phyloP scores from a whole-genome alignment of 495 filamentous ascomycete genomes.

The Lentithecium fluviatile region DNA sequence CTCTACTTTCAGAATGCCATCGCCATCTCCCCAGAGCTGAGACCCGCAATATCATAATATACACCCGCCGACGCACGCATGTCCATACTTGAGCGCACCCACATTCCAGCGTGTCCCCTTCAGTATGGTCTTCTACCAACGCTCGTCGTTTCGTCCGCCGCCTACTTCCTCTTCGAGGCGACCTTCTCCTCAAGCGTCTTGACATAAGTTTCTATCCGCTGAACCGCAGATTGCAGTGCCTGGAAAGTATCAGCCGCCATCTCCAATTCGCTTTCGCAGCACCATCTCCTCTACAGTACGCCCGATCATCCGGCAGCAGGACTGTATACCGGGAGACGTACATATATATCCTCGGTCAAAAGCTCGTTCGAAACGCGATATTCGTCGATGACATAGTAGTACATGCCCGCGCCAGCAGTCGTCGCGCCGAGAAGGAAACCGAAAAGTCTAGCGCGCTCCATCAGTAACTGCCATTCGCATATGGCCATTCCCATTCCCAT shows the following conservation, averaged over 20 bases:
- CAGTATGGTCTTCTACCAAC: too few species aligned
- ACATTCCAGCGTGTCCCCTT: too few species aligned
- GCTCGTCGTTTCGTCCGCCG: not conserved
- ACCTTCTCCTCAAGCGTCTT: conserved; percentile 78
- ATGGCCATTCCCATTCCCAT: not conserved
- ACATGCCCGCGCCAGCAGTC: conserved; percentile 74
- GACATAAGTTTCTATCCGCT: conserved; percentile 81
- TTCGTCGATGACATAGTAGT: conserved; percentile 88
- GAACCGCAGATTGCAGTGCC: conserved; percentile 84
- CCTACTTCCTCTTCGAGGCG: conserved; percentile 59
- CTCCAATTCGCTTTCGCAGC: not conserved
- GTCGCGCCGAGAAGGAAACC: conserved; percentile 89
- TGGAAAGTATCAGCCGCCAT: conserved; percentile 41
- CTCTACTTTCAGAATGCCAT: too few species aligned
- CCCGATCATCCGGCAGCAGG: too few species aligned
- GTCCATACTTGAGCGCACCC: too few species aligned
- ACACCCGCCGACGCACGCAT: too few species aligned
- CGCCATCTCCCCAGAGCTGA: too few species aligned
- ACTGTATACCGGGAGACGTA: conserved; percentile 54
- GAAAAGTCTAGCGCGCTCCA: conserved; percentile 61
- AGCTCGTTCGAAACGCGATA: conserved; percentile 93
- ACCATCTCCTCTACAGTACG: not conserved
- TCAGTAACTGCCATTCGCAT: not conserved
- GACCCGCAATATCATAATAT: too few species aligned
- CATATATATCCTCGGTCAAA: conserved; percentile 92